phyloP scores from a whole-genome alignment of 225 moss, liverwort and hornwort species.

The Marchantia paleacea region DNA sequence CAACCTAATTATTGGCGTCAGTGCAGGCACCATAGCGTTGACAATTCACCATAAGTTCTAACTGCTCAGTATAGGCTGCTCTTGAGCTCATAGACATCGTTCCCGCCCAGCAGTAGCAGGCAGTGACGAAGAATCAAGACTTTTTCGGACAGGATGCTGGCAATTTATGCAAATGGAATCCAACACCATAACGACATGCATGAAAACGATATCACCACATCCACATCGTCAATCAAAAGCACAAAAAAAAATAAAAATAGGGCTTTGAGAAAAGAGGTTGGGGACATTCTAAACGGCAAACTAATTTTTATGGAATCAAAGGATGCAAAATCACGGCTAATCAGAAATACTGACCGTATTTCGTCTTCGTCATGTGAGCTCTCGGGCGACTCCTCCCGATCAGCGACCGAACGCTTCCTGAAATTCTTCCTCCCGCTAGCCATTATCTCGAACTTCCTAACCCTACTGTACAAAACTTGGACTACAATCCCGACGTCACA shows the following conservation, averaged over 20 bases:
- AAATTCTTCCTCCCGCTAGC: conserved; percentile 63
- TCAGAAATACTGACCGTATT: conserved; percentile 43
- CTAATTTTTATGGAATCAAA: background rate
- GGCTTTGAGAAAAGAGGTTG: background rate
- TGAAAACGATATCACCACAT: background rate
- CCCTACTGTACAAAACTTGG: background rate
- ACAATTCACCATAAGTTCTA: background rate
- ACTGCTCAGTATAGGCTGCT: background rate
- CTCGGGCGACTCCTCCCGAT: conserved; percentile 54
- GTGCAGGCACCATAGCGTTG: background rate
- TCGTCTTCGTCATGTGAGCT: conserved; percentile 47
- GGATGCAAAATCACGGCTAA: background rate
- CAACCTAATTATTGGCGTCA: background rate
- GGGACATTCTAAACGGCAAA: background rate
- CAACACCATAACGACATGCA: background rate
- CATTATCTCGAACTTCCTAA: conserved; percentile 32
- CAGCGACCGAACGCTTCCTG: conserved; percentile 59
- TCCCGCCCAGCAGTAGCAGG: background rate
- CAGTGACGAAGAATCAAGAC: too few species aligned
- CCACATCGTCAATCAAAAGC: background rate
- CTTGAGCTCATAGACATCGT: background rate
- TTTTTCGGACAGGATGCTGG: background rate
- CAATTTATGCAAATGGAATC: background rate
- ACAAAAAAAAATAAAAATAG: too few species aligned
- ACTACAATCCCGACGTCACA: background rate